A percentile compares a stretch with the other conserved stretches of the same genome.
These are phyloP conservation scores for Aleurites moluccanus DNA, from an alignment of 441 rosid genomes.

Conservation along the genomic window DNA sequence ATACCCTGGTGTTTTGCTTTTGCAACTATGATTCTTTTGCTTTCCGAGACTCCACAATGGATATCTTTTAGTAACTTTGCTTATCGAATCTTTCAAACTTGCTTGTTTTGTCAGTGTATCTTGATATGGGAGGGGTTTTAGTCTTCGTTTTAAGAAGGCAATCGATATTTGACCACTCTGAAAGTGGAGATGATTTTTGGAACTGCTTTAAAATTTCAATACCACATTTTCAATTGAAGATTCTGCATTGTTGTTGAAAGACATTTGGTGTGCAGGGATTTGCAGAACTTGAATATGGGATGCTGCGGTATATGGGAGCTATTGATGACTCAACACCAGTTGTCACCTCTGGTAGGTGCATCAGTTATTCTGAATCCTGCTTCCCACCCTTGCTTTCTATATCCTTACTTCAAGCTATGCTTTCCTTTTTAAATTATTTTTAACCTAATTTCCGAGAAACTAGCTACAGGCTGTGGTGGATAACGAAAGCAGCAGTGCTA, in stretches of 20 bases:
- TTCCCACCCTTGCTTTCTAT: not conserved
- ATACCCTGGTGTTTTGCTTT: not conserved
- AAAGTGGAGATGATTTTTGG: slow-evolving; percentile 8
- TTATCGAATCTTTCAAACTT: not conserved
- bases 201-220: not conserved
- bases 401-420: no score
- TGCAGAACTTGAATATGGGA: slow-evolving; percentile 94
- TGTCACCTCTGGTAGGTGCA: slow-evolving; percentile 61
- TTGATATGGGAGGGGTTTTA: not conserved
- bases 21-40: not conserved
- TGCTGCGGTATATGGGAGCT: slow-evolving; percentile 89
- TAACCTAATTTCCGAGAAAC: not conserved
- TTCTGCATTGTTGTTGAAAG: slow-evolving; percentile 18
- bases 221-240: slow-evolving; percentile 6
- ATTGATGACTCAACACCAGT: slow-evolving; percentile 84
- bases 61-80: not conserved
- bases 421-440: not conserved
- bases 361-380: not conserved
- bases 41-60: not conserved
- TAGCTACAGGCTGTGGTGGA: not conserved
- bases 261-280: slow-evolving; percentile 59
- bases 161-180: not conserved
- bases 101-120: not conserved
- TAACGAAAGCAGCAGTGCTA: not conserved
- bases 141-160: not conserved